phyloP scores from a whole-genome alignment of 225 moss, liverwort and hornwort species.

The Ulota crispa region DNA sequence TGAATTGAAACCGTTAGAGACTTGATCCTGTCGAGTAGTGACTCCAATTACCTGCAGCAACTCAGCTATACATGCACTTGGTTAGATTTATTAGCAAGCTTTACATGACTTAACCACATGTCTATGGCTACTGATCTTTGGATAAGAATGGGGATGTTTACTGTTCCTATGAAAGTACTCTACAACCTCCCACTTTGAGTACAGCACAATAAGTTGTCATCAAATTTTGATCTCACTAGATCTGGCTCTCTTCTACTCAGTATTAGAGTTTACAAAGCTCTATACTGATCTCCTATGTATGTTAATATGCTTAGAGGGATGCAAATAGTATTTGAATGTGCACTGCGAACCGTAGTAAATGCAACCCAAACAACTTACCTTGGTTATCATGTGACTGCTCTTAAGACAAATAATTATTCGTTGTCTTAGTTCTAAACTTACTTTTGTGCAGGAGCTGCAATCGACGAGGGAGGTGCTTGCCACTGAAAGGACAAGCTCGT shows the following conservation, averaged over 20 bases:
- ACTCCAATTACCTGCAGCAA: neutral
- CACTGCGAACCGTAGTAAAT: neutral
- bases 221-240: neutral
- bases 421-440: neutral
- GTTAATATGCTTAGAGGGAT: neutral
- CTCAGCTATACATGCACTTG: neutral
- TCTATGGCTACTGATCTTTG: neutral
- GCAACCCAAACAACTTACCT: neutral
- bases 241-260: neutral
- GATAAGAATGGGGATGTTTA: neutral
- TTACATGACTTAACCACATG: neutral
- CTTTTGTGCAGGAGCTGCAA: slow-evolving; percentile 68
- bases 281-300: neutral
- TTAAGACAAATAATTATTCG: neutral
- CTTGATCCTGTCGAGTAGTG: neutral
- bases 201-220: neutral
- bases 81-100: neutral
- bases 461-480: slow-evolving; percentile 62
- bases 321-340: neutral
- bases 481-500: slow-evolving; percentile 63
- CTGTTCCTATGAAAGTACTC: neutral
- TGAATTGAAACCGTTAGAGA: neutral
- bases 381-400: neutral
- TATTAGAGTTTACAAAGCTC: neutral
- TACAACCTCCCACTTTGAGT: neutral